These are phyloP conservation scores for Podila horticola DNA, from an alignment of 192 early-diverging fungal genomes.

Conservation along the genomic window DNA sequence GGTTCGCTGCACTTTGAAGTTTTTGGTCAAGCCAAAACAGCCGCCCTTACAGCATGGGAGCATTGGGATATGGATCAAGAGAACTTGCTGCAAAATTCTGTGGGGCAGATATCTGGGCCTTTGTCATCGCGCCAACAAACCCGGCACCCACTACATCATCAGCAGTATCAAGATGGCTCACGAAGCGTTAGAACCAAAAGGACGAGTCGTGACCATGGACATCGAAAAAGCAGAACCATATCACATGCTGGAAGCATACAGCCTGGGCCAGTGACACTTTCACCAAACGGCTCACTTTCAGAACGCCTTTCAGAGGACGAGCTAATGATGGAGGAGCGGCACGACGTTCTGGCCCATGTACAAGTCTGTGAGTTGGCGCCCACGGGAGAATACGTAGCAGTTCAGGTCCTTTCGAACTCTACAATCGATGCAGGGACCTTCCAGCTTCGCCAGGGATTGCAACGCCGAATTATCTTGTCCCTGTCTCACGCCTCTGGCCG, in stretches of 20 bases:
- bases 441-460: conserved; percentile 77
- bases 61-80: conserved; percentile 66
- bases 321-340: conserved; percentile 72
- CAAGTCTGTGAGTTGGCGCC: conserved; percentile 72
- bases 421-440: conserved; percentile 62
- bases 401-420: conserved; percentile 61
- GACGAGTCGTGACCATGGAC: background rate
- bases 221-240: background rate
- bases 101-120: background rate
- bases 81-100: conserved; percentile 10
- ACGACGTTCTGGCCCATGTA: conserved; percentile 75
- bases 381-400: conserved; percentile 70
- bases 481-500: conserved; percentile 76
- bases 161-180: background rate
- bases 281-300: conserved; percentile 6
- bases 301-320: conserved; percentile 71
- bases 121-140: conserved; percentile 1
- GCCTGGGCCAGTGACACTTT: background rate
- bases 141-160: background rate
- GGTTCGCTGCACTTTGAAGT: conserved; percentile 60
- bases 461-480: conserved; percentile 72
- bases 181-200: background rate
- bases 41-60: conserved; percentile 52
- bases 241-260: conserved; percentile 1
- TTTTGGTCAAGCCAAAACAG: conserved; percentile 54